phyloP scores from a whole-genome alignment of 768 basidiomycete species.

The Arthromyces matolae region DNA sequence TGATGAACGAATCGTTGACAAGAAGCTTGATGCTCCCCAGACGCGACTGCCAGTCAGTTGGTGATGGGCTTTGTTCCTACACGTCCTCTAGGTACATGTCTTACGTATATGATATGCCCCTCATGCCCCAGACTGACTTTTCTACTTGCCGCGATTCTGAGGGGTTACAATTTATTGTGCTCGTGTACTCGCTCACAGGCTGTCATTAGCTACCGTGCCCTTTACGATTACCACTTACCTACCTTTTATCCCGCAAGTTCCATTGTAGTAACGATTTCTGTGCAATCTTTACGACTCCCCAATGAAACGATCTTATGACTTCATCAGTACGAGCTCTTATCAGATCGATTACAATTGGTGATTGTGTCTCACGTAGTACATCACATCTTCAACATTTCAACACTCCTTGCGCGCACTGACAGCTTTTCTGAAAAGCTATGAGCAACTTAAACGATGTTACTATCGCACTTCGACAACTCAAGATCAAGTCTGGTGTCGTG shows the following conservation, averaged over 20 bases:
- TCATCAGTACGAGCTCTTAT: conserved; percentile 13
- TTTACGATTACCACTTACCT: conserved; percentile 8
- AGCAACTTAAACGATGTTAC: conserved; percentile 42
- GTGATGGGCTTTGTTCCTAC: conserved; percentile 11
- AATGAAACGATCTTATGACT: conserved; percentile 31
- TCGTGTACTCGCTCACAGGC: conserved; percentile 14
- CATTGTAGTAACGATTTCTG: conserved; percentile 43
- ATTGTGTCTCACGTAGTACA: conserved; percentile 7
- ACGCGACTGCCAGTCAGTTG: conserved; percentile 20
- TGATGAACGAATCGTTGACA: conserved; percentile 15
- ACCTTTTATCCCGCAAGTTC: conserved; percentile 25
- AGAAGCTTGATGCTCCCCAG: conserved; percentile 31
- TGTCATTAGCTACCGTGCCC: conserved; percentile 12
- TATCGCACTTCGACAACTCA: conserved; percentile 63
- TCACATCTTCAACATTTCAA: no score
- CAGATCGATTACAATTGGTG: not conserved
- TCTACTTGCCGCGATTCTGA: conserved; percentile 16
- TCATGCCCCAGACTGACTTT: conserved; percentile 20
- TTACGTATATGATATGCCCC: conserved; percentile 24
- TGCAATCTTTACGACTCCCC: conserved; percentile 40
- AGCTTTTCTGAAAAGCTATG: conserved; percentile 37
- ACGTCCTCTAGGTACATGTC: conserved; percentile 13
- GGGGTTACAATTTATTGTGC: conserved; percentile 13
- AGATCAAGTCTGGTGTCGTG: conserved; percentile 68
- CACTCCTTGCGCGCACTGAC: no score